Evolutionary conservation across 176 grass and related monocot species (phyloP), one percentile per base, ranked within the genome.

Genomic region (Stipa capillata): DNA sequence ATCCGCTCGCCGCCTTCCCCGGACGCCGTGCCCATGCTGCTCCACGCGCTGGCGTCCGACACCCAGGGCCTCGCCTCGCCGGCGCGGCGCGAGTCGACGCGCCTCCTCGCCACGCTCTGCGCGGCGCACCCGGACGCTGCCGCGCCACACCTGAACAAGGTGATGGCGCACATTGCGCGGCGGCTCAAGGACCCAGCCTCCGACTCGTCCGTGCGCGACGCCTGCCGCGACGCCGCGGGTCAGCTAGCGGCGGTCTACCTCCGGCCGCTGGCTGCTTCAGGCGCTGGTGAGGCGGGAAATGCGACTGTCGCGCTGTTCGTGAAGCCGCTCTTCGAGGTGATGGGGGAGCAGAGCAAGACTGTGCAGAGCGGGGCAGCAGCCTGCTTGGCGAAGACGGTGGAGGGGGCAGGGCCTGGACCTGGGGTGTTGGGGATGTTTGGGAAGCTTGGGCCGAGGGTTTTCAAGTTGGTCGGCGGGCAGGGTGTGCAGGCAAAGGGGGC

Each of bases 291-390:
- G 1, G 69, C 68, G 14, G 87, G 82, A n/a, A 83, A 83, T 56
- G 78, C 92, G 6, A 85, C 88, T 1, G 88, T 93, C 51, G 65
- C 88, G 6, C 55, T 91, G 45, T 99, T 99, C 52, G 74, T 99
- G 35, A 99, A 95, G 74, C 96, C 92, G 3, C 71, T 99, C 47
- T 95, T 95, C 75, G 96, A 99, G 84, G 86, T 87, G 6, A 95
- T 95, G 92, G 90, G 88, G 42, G 92, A 99, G 72, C 92, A 94
- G 74, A 99, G 84, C 81, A 99, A 99, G 86, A 76, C 75, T 3
- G 92, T 89, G 71, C 96, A 99, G 86, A 90, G 69, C 6, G 96
- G 96, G 59, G 96, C 96, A 2, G 92, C 96, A 0, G 72, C 87
- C 66, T 99, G 90, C 80, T 76, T 99, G 20, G 92, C 92, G 1